These are phyloP conservation scores for Neocallimastix lanati DNA, from an alignment of 192 early-diverging fungal species.

Conservation along the genomic window DNA sequence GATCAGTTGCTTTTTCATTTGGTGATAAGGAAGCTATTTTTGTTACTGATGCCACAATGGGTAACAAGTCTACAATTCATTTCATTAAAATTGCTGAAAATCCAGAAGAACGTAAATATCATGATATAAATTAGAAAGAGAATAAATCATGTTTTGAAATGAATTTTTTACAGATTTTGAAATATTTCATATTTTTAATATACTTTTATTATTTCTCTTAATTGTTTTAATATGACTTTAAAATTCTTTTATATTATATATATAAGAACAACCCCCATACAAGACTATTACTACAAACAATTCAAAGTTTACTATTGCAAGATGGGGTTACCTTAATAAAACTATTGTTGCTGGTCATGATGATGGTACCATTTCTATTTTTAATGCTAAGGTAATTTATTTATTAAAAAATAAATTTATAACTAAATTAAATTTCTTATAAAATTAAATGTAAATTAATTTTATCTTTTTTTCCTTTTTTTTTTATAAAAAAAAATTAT, in stretches of 20 bases:
- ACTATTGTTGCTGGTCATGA: constrained; percentile 88
- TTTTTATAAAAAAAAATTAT: too few relatives aligned
- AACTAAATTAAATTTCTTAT: too few relatives aligned
- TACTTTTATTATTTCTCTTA: too few relatives aligned
- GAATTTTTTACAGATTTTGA: too few relatives aligned
- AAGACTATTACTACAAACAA: constrained; percentile 49
- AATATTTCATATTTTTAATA: too few relatives aligned
- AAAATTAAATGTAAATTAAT: too few relatives aligned
- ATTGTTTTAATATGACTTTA: too few relatives aligned
- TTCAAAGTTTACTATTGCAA: constrained; percentile 78
- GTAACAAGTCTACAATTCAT: constrained; percentile 64
- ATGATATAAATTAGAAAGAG: too few relatives aligned
- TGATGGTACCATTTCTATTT: constrained; percentile 75
- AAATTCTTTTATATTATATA: too few relatives aligned
- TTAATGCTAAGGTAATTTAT: constrained; percentile 53
- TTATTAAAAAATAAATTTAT: neutral
- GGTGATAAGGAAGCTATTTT: constrained; percentile 73
- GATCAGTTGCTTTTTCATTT: constrained; percentile 74
- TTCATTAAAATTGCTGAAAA: constrained; percentile 53
- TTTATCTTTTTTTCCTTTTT: too few relatives aligned
- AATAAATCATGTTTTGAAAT: too few relatives aligned
- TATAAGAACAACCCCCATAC: constrained; percentile 3
- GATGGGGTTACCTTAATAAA: constrained; percentile 81
- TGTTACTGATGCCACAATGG: constrained; percentile 96
- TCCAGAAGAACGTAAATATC: constrained; percentile 33